These are phyloP conservation scores for Clavispora phyllophila DNA, from an alignment of 805 yeast species.

Conservation along the genomic window DNA sequence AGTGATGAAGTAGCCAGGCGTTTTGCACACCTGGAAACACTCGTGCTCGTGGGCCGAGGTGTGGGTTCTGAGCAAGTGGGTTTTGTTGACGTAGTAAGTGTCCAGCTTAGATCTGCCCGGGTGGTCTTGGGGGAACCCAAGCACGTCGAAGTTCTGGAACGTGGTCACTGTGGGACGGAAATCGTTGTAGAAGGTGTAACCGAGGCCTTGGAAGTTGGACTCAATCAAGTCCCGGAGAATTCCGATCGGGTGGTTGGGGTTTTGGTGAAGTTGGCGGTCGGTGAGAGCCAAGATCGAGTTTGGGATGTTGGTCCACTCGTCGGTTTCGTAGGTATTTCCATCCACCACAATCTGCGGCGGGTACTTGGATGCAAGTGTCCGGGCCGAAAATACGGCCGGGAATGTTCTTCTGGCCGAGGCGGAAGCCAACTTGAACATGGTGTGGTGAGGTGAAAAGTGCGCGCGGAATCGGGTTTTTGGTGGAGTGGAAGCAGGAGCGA, in stretches of 20 bases:
- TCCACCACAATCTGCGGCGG: slow-evolving; percentile 36
- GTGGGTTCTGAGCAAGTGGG: slow-evolving; percentile 77
- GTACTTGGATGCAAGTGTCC: slow-evolving; percentile 6
- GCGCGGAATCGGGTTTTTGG: too few relatives aligned
- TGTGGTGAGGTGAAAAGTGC: neutral
- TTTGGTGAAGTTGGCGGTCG: slow-evolving; percentile 66
- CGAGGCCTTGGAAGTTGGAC: slow-evolving; percentile 55
- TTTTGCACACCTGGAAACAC: slow-evolving; percentile 60
- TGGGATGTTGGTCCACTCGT: slow-evolving; percentile 84
- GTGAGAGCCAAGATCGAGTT: slow-evolving; percentile 64
- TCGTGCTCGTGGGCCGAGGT: slow-evolving; percentile 95
- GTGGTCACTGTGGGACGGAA: slow-evolving; percentile 81
- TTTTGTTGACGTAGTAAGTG: slow-evolving; percentile 81
- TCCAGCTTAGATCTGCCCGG: slow-evolving; percentile 92
- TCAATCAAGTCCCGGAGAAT: slow-evolving; percentile 75
- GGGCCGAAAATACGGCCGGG: neutral
- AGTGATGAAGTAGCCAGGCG: slow-evolving; percentile 86
- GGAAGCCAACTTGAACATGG: neutral
- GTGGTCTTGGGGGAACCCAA: slow-evolving; percentile 88
- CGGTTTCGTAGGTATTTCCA: slow-evolving; percentile 52
- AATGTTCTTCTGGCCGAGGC: neutral
- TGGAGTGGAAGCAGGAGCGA: too few relatives aligned
- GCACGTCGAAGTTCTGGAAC: slow-evolving; percentile 81
- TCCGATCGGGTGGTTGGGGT: slow-evolving; percentile 83
- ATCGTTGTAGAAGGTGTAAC: slow-evolving; percentile 72